A percentile compares a stretch with the other conserved stretches of the same genome.
Evolutionary conservation across 2,329 filamentous ascomycete species (phyloP).

Genomic region (Phyllosticta capitalensis): DNA sequence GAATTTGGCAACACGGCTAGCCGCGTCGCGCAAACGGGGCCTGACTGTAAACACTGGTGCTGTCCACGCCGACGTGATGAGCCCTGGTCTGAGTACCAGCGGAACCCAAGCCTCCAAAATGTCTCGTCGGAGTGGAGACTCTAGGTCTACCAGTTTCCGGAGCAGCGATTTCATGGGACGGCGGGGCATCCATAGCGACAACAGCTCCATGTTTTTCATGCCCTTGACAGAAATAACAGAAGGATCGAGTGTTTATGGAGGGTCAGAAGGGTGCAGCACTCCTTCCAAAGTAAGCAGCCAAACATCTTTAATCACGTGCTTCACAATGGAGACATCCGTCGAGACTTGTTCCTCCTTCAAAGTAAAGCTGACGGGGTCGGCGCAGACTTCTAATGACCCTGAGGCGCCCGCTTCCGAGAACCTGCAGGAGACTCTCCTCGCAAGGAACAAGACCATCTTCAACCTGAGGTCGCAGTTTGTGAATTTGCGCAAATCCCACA

Average conservation of each 20-base stretch:
- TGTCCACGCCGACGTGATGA: neutral
- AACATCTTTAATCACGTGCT: neutral
- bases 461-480: conserved; percentile 27
- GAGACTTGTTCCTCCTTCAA: neutral
- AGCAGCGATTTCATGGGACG: neutral
- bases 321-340: neutral
- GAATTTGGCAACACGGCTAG: neutral
- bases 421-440: conserved; percentile 21
- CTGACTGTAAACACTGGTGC: conserved; percentile 4
- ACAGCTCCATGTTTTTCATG: neutral
- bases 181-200: conserved; percentile 1
- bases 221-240: conserved; percentile 9
- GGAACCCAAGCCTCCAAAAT: neutral
- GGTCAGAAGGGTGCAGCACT: conserved; percentile 2
- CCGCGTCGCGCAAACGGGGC: conserved; percentile 1
- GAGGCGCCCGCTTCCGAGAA: conserved; percentile 14
- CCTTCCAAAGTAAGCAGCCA: conserved; percentile 1
- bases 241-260: neutral
- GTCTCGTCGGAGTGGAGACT: conserved; percentile 2
- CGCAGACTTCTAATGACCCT: neutral
- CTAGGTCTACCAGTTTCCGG: neutral
- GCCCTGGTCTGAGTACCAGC: neutral
- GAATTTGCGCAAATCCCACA: conserved; percentile 28
- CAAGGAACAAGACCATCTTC: conserved; percentile 24
- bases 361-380: neutral